Base-by-base conservation (phyloP, 192 early-diverging fungal genomes). In the Backusella sp. region DNA sequence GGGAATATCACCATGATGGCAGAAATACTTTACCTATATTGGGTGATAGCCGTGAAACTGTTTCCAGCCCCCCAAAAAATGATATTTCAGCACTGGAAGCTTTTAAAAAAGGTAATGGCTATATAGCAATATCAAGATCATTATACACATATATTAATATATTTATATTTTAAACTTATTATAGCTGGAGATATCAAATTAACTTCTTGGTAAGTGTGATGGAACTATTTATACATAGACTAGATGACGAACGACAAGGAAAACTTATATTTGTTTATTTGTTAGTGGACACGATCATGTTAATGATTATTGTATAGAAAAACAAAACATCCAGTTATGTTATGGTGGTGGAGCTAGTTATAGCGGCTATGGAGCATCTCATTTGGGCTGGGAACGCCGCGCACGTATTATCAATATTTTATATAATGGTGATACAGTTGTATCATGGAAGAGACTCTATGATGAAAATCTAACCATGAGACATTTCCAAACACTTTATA, bases 401-500 rank as follows among this genome's bases (percentile, higher is more conserved):
- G 77, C 82, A 4, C 78, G 85, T 41, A 74, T 86, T 12, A 84
- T 79, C 73, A 76, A 84, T 35, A 80, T 86, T 23, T 39, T 39
- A 19, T 68, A 73, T 6, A 42, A 71, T 52, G 85, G 85, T 8
- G 37, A 80, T 8, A 74, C 76, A 4, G 79, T 86, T 66, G 72
- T 77, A 41, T 82, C 85, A 17, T 86, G 85, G 85, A 86, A 86
- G 46, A 52, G 85, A 2, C 66, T 86, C 4, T 78, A 86, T 36
- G 72, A 86, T 68, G 73, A 75, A 6, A 76, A 78, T 11, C 52
- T 86, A 73, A 77, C 74, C 19, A 69, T 83, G 59, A 68, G 76
- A 1, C 69, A 81, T 4, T 77, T 79, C 39, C 85, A 86, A 68
- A 86, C 85, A 0, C 59, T 85, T 15, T 81, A 81, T 46, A 30